Base-by-base conservation (phyloP, 73 alveolate species). In the Paramecium caudatum region DNA sequence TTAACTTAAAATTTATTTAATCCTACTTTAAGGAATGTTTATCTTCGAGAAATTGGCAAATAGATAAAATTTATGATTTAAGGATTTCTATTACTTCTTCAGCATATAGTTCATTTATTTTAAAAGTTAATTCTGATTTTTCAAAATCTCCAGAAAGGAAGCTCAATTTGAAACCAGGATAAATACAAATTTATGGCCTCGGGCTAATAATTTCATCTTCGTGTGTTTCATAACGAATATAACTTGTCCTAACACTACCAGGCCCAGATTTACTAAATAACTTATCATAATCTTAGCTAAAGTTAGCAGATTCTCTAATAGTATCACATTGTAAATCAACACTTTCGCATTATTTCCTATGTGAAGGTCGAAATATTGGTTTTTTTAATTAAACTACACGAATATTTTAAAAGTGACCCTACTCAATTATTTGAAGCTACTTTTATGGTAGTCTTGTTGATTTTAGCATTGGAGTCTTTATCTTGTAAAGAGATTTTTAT, bases 161-260 rank as follows among this genome's bases (percentile, higher is more conserved):
- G 30, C 30, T 4, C 12, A 55, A 55, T 23, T 55, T 55, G 30
- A 27, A 55, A 10, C 80, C 80, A 55, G 80, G 80, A 55, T 55
- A 55, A 9, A 55, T 55, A 1, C 30, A 27, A 7, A 55, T 3
- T 10, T 55, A 27, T n/a, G n/a, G n/a, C n/a, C n/a, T n/a, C n/a
- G n/a, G n/a, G n/a, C n/a, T n/a, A n/a, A n/a, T n/a, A n/a, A n/a
- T 9, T 27, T 55, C 80, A 23, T 55, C 80, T 19, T 55, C 80
- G 0, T 36, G 39, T 27, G 23, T 43, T 0, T 55, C 80, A 23
- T 37, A 55, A 55, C 30, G 23, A 10, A 27, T 10, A 0, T 55
- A 10, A 5, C 80, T 55, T 4, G 80, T 21, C 23, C 80, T 55
- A 23, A 23, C 10, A 55, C 80, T 55, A 3, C 80, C 46, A 10